Evolutionary conservation across 2,329 filamentous ascomycete genomes (phyloP).

Genomic region (Colletotrichum theobromicola): DNA sequence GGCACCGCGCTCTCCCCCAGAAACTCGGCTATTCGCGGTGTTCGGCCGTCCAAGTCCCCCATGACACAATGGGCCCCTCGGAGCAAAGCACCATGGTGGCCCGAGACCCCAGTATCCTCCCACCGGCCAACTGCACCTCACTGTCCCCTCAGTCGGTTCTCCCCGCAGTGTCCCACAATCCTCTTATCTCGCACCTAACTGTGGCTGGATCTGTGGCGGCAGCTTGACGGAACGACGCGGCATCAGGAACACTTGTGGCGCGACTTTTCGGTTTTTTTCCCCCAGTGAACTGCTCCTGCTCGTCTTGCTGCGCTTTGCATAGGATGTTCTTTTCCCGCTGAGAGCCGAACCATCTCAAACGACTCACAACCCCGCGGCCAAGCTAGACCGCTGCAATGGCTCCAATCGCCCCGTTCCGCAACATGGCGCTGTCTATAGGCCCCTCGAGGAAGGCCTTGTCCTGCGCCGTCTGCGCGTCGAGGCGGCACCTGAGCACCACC

Average conservation of each 20-base stretch:
- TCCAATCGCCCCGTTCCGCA: constrained; percentile 17
- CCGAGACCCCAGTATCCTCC: constrained; percentile 4
- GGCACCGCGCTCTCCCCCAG: constrained; percentile 2
- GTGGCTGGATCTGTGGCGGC: constrained; percentile 11
- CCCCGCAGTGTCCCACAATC: constrained; percentile 8
- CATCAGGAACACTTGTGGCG: constrained; percentile 2
- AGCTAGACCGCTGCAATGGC: not conserved
- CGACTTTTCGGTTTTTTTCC: not conserved
- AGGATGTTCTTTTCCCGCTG: not conserved
- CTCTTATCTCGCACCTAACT: not conserved
- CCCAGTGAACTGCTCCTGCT: not conserved
- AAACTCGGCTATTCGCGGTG: constrained; percentile 24
- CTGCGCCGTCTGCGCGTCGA: constrained; percentile 58
- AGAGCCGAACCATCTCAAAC: not conserved
- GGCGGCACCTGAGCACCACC: constrained; percentile 52
- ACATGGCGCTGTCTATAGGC: constrained; percentile 33
- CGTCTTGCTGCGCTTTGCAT: not conserved
- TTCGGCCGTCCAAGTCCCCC: constrained; percentile 16
- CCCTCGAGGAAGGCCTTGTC: constrained; percentile 38
- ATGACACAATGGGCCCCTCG: constrained; percentile 18
- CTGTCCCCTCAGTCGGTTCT: not conserved
- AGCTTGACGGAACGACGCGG: not conserved
- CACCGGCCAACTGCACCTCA: not conserved
- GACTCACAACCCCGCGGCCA: not conserved
- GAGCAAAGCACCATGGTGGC: not conserved